Percentiles rank a stretch among this genome's conserved stretches.
Conservation (phyloP, 73 alveolate genomes). For the Paramecium caudatum region DNA sequence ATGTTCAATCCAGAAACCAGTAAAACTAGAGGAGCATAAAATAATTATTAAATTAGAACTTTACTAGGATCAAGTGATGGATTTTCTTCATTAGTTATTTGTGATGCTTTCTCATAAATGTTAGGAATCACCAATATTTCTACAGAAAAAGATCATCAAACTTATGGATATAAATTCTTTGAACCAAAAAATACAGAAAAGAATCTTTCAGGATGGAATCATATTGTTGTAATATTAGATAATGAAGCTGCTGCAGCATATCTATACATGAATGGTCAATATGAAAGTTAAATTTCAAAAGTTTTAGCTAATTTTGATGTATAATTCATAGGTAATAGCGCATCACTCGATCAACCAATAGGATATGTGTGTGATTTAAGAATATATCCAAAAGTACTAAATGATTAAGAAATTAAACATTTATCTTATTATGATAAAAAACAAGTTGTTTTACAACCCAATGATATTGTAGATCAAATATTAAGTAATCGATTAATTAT, state of each 20-base stretch:
- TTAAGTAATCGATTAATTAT: not conserved
- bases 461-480: not conserved
- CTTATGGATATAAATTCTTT: slow-evolving; percentile 40
- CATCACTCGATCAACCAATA: not conserved
- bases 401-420: slow-evolving; percentile 3
- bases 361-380: slow-evolving; percentile 70
- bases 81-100: not conserved
- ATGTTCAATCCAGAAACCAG: slow-evolving; percentile 41
- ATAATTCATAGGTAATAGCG: slow-evolving; percentile 39
- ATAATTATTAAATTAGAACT: not conserved
- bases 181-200: not conserved
- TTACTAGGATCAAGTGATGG: slow-evolving; percentile 43
- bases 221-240: slow-evolving; percentile 13
- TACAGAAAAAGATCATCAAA: not conserved
- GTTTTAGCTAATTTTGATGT: slow-evolving; percentile 1
- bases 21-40: not conserved
- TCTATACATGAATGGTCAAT: slow-evolving; percentile 39
- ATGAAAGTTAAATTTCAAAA: not conserved
- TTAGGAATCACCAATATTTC: slow-evolving; percentile 19
- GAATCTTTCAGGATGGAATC: slow-evolving; percentile 62
- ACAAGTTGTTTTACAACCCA: not conserved
- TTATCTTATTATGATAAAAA: slow-evolving; percentile 44
- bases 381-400: slow-evolving; percentile 38
- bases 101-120: slow-evolving; percentile 37
- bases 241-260: slow-evolving; percentile 26